Conservation (phyloP, 202 grass and related monocot species). For the Digitaria exilis region DNA sequence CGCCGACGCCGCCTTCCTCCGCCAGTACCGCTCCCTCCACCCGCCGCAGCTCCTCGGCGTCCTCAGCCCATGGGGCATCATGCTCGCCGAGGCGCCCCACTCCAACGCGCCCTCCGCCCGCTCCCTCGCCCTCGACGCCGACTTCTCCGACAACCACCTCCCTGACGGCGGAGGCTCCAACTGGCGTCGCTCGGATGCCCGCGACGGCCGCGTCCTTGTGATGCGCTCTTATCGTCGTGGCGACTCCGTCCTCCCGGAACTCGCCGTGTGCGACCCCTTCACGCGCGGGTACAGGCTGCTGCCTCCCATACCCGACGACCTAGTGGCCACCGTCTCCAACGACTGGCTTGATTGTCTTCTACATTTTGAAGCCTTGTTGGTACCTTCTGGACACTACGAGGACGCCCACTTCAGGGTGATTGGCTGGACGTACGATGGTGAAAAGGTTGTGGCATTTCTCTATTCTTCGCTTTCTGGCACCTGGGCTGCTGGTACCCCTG, state of each 20-base stretch:
- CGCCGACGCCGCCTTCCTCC: too few relatives aligned
- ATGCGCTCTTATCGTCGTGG: too few relatives aligned
- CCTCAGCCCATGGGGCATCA: too few relatives aligned
- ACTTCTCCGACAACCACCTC: neutral
- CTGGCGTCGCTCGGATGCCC: neutral
- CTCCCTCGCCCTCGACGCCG: neutral
- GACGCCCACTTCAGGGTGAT: neutral
- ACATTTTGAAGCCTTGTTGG: neutral
- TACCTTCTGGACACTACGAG: neutral
- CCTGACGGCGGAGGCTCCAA: neutral
- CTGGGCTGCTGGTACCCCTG: too few relatives aligned
- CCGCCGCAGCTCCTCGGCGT: too few relatives aligned
- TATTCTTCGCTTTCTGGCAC: too few relatives aligned
- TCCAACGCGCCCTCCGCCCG: neutral
- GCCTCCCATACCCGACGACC: slow-evolving; percentile 7
- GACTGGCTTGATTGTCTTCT: too few relatives aligned
- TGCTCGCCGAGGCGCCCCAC: neutral
- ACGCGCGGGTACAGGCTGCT: neutral
- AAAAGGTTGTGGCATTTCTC: too few relatives aligned
- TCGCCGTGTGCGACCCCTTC: neutral
- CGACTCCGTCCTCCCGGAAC: neutral
- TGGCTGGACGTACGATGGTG: too few relatives aligned
- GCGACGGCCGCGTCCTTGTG: neutral
- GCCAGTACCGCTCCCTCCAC: too few relatives aligned
- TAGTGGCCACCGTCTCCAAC: neutral